A percentile compares a stretch with the other conserved stretches of the same genome.
Evolutionary conservation across 768 basidiomycete genomes (phyloP).

Genomic region (Gymnopilus junonius): DNA sequence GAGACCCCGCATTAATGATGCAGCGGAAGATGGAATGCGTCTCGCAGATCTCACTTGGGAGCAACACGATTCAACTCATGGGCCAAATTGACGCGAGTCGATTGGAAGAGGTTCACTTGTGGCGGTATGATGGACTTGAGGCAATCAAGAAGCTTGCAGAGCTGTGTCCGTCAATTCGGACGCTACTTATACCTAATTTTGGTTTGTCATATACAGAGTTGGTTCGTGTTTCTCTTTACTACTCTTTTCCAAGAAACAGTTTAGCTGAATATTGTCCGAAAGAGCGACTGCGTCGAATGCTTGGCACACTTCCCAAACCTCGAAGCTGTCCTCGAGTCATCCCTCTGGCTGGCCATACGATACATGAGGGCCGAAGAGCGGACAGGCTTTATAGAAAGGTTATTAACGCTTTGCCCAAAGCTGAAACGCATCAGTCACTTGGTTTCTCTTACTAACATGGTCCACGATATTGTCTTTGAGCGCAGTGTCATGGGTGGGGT

Average conservation of each 20-base stretch:
- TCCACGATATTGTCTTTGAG: conserved; percentile 18
- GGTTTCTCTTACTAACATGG: not conserved
- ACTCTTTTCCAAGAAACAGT: not conserved
- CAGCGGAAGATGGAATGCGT: conserved; percentile 22
- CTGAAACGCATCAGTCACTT: conserved; percentile 20
- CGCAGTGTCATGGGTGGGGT: conserved; percentile 4
- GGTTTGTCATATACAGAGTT: conserved; percentile 16
- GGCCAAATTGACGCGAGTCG: conserved; percentile 21
- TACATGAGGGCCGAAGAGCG: conserved; percentile 8
- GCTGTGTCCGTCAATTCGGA: conserved; percentile 22
- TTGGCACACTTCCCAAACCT: conserved; percentile 20
- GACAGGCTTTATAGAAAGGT: conserved; percentile 4
- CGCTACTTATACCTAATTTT: conserved; percentile 26
- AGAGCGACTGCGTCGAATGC: conserved; percentile 27
- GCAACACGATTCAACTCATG: conserved; percentile 19
- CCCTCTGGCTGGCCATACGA: conserved; percentile 22
- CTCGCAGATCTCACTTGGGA: conserved; percentile 22
- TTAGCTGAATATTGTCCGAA: not conserved
- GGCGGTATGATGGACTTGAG: conserved; percentile 25
- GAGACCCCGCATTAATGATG: conserved; percentile 13
- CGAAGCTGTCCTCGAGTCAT: conserved; percentile 20
- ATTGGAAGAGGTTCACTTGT: conserved; percentile 25
- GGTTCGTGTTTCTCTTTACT: conserved; percentile 10
- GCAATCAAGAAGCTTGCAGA: conserved; percentile 18
- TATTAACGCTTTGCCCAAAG: conserved; percentile 13